Evolutionary conservation across 345 rosid genomes (phyloP), one percentile per base, ranked within the genome.

Genomic region (Dipteronia sinensis): DNA sequence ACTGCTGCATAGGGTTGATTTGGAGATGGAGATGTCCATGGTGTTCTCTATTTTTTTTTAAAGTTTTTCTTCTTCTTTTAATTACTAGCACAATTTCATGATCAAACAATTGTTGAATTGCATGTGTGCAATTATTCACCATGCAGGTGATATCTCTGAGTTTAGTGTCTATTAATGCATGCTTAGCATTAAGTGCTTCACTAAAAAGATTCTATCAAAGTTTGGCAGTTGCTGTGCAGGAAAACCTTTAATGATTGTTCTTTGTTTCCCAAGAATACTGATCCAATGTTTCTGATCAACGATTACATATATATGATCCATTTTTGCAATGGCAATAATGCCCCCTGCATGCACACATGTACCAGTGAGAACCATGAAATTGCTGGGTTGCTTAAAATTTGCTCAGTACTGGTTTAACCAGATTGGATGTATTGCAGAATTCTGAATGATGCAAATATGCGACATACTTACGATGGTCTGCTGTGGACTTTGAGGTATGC

Each of bases 401-500:
- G 25, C 74, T 53, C 11, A 38, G 53, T 73, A 72, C 58, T 75
- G 59, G 58, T 74, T 68, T 82, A 53, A 65, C 55, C 49, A 73
- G 23, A 76, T 67, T 38, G 20, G 31, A 46, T 84, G 70, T 78
- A 55, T 76, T 81, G 77, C 92, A 95, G 99, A 83, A 88, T 95
- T 79, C 55, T 93, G 88, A 89, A 87, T 80, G 96, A 90, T 84
- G 92, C 98, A 76, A 90, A 82, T 83, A 84, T 78, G 83, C 84
- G 84, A 81, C 94, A 88, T 82, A 79, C 89, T 29, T 95, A 90
- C 83, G 98, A 90, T 87, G 92, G 98, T 75, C 82, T 95, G 66
- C 85, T 93, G 16, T 95, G 99, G 99, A 93, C 93, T 78, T 83
- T 95, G 87, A 77, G 98, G 99, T 95, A 89, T 49, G 81, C 63